Conservation (phyloP, 306 rosid genomes). For the Adenanthera pavonina region DNA sequence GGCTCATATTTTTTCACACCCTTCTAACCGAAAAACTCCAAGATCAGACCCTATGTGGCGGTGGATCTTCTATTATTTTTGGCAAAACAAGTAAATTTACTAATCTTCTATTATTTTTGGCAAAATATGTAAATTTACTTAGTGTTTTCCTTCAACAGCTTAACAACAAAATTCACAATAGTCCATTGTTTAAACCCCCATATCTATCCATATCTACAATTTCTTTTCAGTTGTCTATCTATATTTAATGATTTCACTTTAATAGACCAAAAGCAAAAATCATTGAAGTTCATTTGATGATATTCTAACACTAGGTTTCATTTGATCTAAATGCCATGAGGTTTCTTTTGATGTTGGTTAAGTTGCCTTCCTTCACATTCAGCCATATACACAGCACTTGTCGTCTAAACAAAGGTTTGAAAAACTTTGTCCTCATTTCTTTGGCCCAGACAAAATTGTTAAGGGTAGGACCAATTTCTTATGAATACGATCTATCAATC, state of each 20-base stretch:
- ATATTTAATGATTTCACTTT: conserved; percentile 25
- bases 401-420: neutral
- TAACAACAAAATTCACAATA: conserved; percentile 1
- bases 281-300: neutral
- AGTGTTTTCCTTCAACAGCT: conserved; percentile 22
- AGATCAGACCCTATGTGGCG: conserved; percentile 1
- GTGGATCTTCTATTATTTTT: neutral
- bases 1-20: neutral
- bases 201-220: neutral
- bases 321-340: neutral
- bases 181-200: conserved; percentile 12
- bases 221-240: conserved; percentile 11
- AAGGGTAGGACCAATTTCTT: neutral
- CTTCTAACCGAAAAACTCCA: conserved; percentile 11
- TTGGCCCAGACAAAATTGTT: neutral
- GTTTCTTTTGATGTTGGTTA: neutral
- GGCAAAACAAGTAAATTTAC: too few species aligned
- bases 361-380: neutral
- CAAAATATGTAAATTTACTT: conserved; percentile 20
- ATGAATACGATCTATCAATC: neutral
- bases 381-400: neutral
- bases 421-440: neutral
- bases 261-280: conserved; percentile 14
- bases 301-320: conserved; percentile 14
- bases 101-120: neutral